A percentile compares a stretch with the other conserved stretches of the same genome.
phyloP scores from a whole-genome alignment of 2,329 filamentous ascomycete genomes.

The Beauveria sp. region DNA sequence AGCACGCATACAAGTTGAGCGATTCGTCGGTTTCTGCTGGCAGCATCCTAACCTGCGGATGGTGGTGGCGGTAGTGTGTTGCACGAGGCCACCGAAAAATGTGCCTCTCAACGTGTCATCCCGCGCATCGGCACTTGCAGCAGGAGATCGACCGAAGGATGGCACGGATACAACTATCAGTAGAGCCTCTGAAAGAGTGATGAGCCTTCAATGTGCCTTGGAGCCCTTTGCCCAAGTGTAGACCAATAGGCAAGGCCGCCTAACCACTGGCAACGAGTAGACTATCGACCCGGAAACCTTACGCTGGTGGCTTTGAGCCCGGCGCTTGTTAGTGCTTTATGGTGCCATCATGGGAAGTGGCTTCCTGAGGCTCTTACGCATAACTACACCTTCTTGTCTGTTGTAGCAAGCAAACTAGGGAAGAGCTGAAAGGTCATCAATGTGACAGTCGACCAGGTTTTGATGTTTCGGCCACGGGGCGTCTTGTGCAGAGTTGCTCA shows the following conservation, averaged over 20 bases:
- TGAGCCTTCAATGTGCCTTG: slow-evolving; percentile 3
- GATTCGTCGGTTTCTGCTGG: background rate
- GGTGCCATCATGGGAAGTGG: slow-evolving; percentile 2
- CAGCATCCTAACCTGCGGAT: background rate
- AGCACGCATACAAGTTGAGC: background rate
- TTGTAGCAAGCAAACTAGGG: background rate
- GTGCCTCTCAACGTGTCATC: slow-evolving; percentile 5
- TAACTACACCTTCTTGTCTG: background rate
- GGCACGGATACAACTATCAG: background rate
- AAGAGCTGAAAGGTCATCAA: background rate
- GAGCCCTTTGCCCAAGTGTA: background rate
- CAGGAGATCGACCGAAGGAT: background rate
- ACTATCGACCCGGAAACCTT: background rate
- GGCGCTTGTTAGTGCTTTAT: slow-evolving; percentile 1
- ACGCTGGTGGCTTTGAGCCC: slow-evolving; percentile 4
- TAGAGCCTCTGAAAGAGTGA: background rate
- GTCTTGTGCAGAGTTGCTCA: background rate
- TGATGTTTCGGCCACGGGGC: background rate
- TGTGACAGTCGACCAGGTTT: background rate
- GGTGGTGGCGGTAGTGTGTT: background rate
- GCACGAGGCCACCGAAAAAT: slow-evolving; percentile 1
- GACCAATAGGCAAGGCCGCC: background rate
- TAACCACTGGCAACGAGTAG: background rate
- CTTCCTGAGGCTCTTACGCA: slow-evolving; percentile 2
- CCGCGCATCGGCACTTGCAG: slow-evolving; percentile 9